Conservation (phyloP, 2,329 filamentous ascomycete genomes). For the Leptographium flavum region DNA sequence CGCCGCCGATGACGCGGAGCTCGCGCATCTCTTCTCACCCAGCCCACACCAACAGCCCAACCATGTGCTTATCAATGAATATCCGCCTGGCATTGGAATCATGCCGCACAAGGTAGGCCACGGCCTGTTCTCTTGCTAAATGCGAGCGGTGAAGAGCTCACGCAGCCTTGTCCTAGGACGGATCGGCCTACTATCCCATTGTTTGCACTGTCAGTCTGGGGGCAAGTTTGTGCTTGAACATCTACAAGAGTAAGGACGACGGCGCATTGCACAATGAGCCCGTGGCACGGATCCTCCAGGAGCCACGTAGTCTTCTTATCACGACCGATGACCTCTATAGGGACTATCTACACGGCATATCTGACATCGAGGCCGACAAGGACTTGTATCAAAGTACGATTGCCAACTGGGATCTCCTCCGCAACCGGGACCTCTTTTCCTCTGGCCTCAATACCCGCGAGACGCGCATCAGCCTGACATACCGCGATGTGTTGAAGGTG, state of each 20-base stretch:
- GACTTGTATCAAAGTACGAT: conserved; percentile 46
- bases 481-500: conserved; percentile 74
- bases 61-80: conserved; percentile 90
- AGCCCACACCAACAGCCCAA: conserved; percentile 71
- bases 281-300: conserved; percentile 56
- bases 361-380: conserved; percentile 50
- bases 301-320: conserved; percentile 67
- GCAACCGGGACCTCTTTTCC: conserved; percentile 28
- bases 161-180: conserved; percentile 41
- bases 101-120: conserved; percentile 67
- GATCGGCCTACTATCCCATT: conserved; percentile 69
- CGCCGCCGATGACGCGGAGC: conserved; percentile 3
- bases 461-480: conserved; percentile 61
- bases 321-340: conserved; percentile 56
- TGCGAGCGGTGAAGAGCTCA: too few species aligned
- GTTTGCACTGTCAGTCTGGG: conserved; percentile 87
- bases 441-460: conserved; percentile 41
- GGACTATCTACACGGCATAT: conserved; percentile 61
- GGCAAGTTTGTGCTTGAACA: conserved; percentile 60
- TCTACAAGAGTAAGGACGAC: conserved; percentile 51
- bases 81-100: conserved; percentile 76
- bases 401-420: conserved; percentile 58
- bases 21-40: conserved; percentile 33
- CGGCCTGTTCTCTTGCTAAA: too few species aligned
- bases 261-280: conserved; percentile 39